phyloP scores from a whole-genome alignment of 2,329 filamentous ascomycete genomes.

The Hypomyces rosellus region DNA sequence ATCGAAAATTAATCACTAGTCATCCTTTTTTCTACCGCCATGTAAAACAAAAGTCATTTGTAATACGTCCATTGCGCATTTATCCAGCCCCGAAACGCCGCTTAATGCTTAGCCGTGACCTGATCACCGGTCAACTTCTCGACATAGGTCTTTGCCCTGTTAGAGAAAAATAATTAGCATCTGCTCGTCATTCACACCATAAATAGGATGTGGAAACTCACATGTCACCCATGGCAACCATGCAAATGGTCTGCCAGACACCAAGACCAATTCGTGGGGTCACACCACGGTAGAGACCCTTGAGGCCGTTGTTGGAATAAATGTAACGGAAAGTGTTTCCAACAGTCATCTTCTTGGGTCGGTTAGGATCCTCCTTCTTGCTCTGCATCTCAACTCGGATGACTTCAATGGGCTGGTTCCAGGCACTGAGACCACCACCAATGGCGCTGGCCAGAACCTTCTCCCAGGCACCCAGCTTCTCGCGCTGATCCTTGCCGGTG shows the following conservation, averaged over 20 bases:
- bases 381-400: slow-evolving; percentile 99
- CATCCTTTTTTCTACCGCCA: neutral
- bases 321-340: slow-evolving; percentile 83
- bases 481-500: slow-evolving; percentile 71
- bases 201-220: slow-evolving; percentile 44
- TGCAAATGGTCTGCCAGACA: slow-evolving; percentile 99
- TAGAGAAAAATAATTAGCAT: slow-evolving; percentile 18
- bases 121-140: slow-evolving; percentile 59
- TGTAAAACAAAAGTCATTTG: slow-evolving; percentile 6
- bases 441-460: slow-evolving; percentile 83
- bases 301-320: slow-evolving; percentile 79
- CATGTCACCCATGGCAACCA: slow-evolving; percentile 98
- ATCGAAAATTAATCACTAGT: neutral
- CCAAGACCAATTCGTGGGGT: slow-evolving; percentile 88
- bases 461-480: slow-evolving; percentile 73
- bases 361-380: slow-evolving; percentile 95
- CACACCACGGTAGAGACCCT: slow-evolving; percentile 93
- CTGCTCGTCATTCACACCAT: slow-evolving; percentile 4
- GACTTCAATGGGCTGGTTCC: slow-evolving; percentile 99
- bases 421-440: slow-evolving; percentile 90
- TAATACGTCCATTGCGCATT: slow-evolving; percentile 7
- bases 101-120: slow-evolving; percentile 63
- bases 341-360: slow-evolving; percentile 98
- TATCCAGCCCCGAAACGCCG: slow-evolving; percentile 25
- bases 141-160: slow-evolving; percentile 60